Evolutionary conservation across 1,284 basidiomycete genomes (phyloP).

Genomic region (Leccinum pachyderme): DNA sequence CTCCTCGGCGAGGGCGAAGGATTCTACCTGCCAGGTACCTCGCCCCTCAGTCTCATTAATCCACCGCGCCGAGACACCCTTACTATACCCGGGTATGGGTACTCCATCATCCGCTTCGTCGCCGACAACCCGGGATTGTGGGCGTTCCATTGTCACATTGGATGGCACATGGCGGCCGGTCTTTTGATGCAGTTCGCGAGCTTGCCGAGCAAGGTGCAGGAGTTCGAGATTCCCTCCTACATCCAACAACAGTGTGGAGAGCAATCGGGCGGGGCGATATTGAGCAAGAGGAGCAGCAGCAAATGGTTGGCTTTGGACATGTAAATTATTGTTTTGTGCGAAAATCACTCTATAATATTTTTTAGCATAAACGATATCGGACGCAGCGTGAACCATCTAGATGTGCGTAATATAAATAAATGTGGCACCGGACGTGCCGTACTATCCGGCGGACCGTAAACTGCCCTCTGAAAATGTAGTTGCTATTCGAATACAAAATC

Average conservation of each 20-base stretch:
- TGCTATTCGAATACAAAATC: no score
- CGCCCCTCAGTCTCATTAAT: conserved; percentile 24
- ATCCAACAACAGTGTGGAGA: conserved; percentile 23
- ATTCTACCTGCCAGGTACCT: conserved; percentile 21
- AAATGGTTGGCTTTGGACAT: conserved; percentile 8
- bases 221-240: conserved; percentile 30
- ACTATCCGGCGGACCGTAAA: no score
- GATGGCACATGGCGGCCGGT: conserved; percentile 45
- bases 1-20: conserved; percentile 29
- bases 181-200: conserved; percentile 36
- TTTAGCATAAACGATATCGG: no score
- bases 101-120: conserved; percentile 34
- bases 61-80: conserved; percentile 33
- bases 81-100: conserved; percentile 31
- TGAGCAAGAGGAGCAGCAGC: conserved; percentile 25
- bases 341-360: background rate
- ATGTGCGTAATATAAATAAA: no score
- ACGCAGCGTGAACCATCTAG: no score
- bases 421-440: no score
- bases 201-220: conserved; percentile 28
- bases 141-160: conserved; percentile 49
- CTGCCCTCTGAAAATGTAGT: no score
- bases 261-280: conserved; percentile 25
- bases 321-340: background rate
- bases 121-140: conserved; percentile 43